Evolutionary conservation across 257 asterid genomes (phyloP).

Genomic region (Solanum pennellii): DNA sequence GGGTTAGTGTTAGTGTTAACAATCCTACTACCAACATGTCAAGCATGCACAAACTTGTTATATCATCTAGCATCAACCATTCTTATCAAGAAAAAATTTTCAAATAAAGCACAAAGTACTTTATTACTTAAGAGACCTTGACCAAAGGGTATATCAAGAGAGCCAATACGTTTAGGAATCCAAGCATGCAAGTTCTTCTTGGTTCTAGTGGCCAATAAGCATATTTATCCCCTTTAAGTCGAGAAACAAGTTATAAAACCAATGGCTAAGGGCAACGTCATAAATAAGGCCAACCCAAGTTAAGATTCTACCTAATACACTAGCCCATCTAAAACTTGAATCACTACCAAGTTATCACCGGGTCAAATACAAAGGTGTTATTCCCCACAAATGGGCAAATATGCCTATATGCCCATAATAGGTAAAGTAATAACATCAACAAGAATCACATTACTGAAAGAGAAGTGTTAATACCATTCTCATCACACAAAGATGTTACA

Average conservation of each 20-base stretch:
- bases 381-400: not conserved
- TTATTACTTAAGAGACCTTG: not conserved
- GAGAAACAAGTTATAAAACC: not conserved
- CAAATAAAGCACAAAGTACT: not conserved
- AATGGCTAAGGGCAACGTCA: not conserved
- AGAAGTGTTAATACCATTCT: not conserved
- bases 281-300: not conserved
- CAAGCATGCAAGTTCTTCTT: not conserved
- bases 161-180: not conserved
- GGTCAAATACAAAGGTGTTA: not conserved
- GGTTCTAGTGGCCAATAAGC: not conserved
- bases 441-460: not conserved
- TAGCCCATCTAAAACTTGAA: not conserved
- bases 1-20: not conserved
- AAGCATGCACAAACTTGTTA: not conserved
- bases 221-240: not conserved
- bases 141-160: not conserved
- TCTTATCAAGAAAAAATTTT: not conserved
- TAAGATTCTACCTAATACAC: not conserved
- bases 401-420: not conserved
- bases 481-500: not conserved
- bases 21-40: not conserved
- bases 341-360: not conserved
- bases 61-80: not conserved
- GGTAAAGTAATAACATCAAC: not conserved